phyloP scores from a whole-genome alignment of 169 alveolate species.

The Cardiosporidium cionae region DNA sequence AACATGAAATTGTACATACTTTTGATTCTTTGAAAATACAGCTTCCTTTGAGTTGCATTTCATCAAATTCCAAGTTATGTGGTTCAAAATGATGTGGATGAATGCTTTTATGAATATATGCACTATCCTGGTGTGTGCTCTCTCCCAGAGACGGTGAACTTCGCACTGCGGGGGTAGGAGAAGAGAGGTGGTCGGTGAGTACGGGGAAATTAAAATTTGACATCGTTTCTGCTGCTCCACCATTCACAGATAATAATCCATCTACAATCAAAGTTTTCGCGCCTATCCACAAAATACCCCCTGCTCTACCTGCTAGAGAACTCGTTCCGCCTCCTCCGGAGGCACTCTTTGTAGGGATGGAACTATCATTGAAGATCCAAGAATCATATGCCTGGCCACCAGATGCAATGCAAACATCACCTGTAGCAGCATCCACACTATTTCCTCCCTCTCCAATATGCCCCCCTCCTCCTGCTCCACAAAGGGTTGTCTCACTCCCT shows the following conservation, averaged over 20 bases:
- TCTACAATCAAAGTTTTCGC: neutral
- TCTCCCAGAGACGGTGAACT: too few species aligned
- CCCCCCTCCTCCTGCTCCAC: constrained; percentile 1
- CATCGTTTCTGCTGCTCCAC: neutral
- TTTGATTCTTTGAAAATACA: too few species aligned
- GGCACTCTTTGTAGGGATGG: neutral
- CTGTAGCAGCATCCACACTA: neutral
- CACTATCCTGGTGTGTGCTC: too few species aligned
- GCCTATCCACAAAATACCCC: neutral
- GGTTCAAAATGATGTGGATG: too few species aligned
- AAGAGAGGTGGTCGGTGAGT: neutral
- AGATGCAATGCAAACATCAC: neutral
- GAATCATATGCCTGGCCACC: neutral
- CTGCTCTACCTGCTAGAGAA: neutral
- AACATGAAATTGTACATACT: too few species aligned
- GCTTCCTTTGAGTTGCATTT: too few species aligned
- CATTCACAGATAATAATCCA: neutral
- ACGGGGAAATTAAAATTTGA: neutral
- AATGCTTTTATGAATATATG: too few species aligned
- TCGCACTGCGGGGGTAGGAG: too few species aligned
- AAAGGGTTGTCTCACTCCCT: neutral
- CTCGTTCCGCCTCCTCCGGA: neutral
- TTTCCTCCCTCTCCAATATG: neutral
- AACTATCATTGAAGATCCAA: too few species aligned
- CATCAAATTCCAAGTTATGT: too few species aligned